phyloP scores from a whole-genome alignment of 495 filamentous ascomycete genomes.

The Cladorrhinum samala region DNA sequence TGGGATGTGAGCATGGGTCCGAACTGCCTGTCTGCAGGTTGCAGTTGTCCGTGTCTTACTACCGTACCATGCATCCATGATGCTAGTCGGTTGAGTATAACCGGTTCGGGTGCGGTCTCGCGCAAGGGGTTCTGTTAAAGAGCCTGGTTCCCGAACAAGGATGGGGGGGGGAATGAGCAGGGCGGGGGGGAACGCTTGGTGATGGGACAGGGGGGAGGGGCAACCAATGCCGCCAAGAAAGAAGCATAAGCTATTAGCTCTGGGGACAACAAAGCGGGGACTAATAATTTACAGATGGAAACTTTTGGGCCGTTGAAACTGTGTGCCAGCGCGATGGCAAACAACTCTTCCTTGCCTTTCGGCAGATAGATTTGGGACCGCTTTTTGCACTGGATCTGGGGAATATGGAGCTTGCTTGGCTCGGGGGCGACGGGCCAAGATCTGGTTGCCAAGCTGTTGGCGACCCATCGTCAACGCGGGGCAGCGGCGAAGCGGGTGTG shows the following conservation, averaged over 20 bases:
- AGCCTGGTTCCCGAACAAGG: not conserved
- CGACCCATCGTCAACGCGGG: slow-evolving; percentile 6
- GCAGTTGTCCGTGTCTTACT: not conserved
- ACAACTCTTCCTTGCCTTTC: not conserved
- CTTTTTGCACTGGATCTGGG: slow-evolving; percentile 1
- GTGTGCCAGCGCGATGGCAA: not conserved
- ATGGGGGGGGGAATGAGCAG: not conserved
- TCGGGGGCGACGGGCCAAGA: not conserved
- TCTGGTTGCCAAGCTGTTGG: slow-evolving; percentile 4
- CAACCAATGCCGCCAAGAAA: too few relatives aligned
- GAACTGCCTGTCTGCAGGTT: not conserved
- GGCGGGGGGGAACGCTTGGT: not conserved
- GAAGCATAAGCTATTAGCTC: too few relatives aligned
- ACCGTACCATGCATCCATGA: not conserved
- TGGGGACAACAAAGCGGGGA: too few relatives aligned
- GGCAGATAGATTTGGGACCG: slow-evolving; percentile 12
- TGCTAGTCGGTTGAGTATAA: slow-evolving; percentile 6
- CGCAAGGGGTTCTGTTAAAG: not conserved
- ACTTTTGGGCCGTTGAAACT: too few relatives aligned
- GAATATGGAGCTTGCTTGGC: not conserved
- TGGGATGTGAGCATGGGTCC: not conserved
- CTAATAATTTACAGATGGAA: too few relatives aligned
- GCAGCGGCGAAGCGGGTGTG: slow-evolving; percentile 1
- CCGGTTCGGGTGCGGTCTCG: slow-evolving; percentile 6
- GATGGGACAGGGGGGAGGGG: not conserved